Conservation (phyloP, 2,329 filamentous ascomycete species). For the Penicillium sp. region DNA sequence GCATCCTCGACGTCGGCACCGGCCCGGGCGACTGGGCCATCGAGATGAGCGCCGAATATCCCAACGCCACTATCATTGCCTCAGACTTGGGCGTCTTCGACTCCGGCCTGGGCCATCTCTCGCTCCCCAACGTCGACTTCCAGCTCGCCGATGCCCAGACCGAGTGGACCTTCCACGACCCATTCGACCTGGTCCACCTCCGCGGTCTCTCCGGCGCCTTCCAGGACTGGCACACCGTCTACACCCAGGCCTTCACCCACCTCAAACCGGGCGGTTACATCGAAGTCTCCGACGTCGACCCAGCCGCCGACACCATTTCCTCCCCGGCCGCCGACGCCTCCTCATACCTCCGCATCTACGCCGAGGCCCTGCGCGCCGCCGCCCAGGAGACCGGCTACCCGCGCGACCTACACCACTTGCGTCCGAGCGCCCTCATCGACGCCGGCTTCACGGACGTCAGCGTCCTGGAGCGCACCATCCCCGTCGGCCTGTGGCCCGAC, state of each 20-base stretch:
- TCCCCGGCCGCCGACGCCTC: slow-evolving; percentile 14
- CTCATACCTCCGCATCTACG: slow-evolving; percentile 36
- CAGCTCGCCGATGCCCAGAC: slow-evolving; percentile 51
- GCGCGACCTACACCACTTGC: slow-evolving; percentile 45
- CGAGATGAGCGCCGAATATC: slow-evolving; percentile 46
- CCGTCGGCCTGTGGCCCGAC: slow-evolving; percentile 39
- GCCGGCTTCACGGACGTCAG: slow-evolving; percentile 47
- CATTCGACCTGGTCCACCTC: slow-evolving; percentile 52
- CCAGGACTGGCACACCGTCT: slow-evolving; percentile 47
- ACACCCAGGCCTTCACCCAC: slow-evolving; percentile 46
- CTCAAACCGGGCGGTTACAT: slow-evolving; percentile 48
- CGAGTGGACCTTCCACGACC: slow-evolving; percentile 49
- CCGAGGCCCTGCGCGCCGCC: slow-evolving; percentile 37
- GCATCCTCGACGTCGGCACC: slow-evolving; percentile 47
- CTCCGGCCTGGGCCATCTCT: slow-evolving; percentile 34
- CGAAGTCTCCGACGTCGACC: slow-evolving; percentile 46
- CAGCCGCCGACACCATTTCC: slow-evolving; percentile 26
- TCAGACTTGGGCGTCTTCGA: slow-evolving; percentile 46
- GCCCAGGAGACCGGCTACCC: slow-evolving; percentile 42
- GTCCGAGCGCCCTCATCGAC: slow-evolving; percentile 37
- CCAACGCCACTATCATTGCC: slow-evolving; percentile 49
- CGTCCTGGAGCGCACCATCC: slow-evolving; percentile 38
- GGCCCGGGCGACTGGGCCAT: slow-evolving; percentile 53
- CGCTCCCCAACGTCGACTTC: slow-evolving; percentile 46
- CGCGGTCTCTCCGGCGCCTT: slow-evolving; percentile 50